Evolutionary conservation across 2,329 filamentous ascomycete species (phyloP), one percentile per base, ranked within the genome.

Genomic region (Colletotrichum gloeosporioides): DNA sequence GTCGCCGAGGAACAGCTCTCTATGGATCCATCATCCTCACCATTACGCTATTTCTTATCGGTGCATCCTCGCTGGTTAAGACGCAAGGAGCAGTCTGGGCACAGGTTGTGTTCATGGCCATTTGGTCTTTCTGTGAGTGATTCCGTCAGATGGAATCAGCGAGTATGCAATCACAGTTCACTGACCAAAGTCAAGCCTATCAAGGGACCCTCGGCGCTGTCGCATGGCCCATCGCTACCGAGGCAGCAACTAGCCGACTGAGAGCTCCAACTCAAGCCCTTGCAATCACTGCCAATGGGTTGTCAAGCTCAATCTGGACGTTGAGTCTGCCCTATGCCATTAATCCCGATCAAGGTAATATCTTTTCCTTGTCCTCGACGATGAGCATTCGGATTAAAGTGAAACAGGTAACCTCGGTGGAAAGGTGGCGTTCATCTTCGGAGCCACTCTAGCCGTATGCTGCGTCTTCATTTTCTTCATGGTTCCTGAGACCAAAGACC

Each of bases 241-340:
- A 59, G 27, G 55, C 55, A 27, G 55, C 55, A 25, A 59, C 55
- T 0, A 59, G 55, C 27, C 22, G 27, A 18, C 2, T 59, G 80
- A 80, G 55, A 80, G 79, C 10, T 82, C 83, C 55, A 78, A 83
- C 55, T 1, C 55, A 59, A 29, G 55, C 55, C 25, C 27, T 59
- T 8, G 22, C 55, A 29, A 29, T 59, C 8, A 59, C 27, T 27
- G 16, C 55, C 0, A 59, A 59, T 25, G 55, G 55, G n/a, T 29
- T 59, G 2, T 25, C 55, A 15, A 59, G 55, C 27, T 27, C 22
- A 5, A 29, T 59, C 4, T 59, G 55, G 55, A 59, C 55, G 3
- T 18, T 59, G 4, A 59, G 55, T 16, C 55, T 59, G 0, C 55
- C 55, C 13, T 59, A 59, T 7, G 55, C 55, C 25, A 59, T 59